phyloP scores from a whole-genome alignment of 352 stramenopile genomes.

The Thraustochytrium striatum region DNA sequence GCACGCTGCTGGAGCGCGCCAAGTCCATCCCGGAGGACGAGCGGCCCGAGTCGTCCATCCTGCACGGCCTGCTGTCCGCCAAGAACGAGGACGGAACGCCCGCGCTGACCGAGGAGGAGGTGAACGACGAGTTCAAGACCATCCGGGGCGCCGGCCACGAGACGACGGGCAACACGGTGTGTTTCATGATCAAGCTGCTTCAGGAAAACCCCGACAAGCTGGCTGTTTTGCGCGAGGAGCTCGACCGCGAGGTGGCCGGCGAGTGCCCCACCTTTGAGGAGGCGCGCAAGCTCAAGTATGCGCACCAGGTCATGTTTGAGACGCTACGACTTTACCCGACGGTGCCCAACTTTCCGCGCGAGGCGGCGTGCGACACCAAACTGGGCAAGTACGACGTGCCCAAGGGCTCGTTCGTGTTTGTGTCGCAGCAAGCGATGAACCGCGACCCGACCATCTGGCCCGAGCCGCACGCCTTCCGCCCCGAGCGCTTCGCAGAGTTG shows the following conservation, averaged over 20 bases:
- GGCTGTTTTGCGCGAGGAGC: constrained; percentile 8
- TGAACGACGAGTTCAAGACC: constrained; percentile 45
- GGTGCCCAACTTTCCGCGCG: constrained; percentile 20
- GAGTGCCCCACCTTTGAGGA: constrained; percentile 11
- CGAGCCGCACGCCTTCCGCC: background rate
- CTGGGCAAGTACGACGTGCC: constrained; percentile 11
- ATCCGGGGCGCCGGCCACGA: constrained; percentile 39
- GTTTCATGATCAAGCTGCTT: constrained; percentile 45
- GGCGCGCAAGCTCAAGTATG: constrained; percentile 29
- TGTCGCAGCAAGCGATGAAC: constrained; percentile 26
- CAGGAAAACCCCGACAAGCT: constrained; percentile 45
- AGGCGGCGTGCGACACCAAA: constrained; percentile 4
- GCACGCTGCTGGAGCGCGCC: background rate
- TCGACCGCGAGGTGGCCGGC: constrained; percentile 4
- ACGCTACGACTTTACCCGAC: constrained; percentile 28
- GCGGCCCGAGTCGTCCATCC: background rate
- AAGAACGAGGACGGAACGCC: constrained; percentile 37
- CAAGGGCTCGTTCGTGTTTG: constrained; percentile 40
- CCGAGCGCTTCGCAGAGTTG: constrained; percentile 39
- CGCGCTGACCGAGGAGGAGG: constrained; percentile 40
- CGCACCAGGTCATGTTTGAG: constrained; percentile 44
- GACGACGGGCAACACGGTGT: constrained; percentile 38
- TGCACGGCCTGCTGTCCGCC: constrained; percentile 18
- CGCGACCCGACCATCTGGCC: constrained; percentile 8
- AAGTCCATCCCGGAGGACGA: constrained; percentile 20